phyloP scores from a whole-genome alignment of 192 early-diverging fungal genomes.

The Chytriomyces sp. region DNA sequence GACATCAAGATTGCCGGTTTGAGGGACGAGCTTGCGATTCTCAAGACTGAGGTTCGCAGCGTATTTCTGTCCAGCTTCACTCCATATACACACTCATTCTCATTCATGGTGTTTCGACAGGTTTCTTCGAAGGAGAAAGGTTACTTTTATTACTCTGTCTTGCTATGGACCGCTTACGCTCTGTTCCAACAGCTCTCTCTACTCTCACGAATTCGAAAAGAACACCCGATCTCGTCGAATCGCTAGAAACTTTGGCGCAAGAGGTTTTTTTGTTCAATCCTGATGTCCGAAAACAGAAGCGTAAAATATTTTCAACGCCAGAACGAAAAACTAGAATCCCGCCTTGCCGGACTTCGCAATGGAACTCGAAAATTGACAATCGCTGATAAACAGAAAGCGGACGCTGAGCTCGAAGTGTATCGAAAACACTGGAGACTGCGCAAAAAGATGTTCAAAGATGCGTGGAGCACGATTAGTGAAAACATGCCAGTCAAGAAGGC shows the following conservation, averaged over 20 bases:
- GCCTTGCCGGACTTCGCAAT: constrained; percentile 36
- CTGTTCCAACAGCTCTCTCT: constrained; percentile 27
- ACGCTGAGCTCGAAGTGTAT: constrained; percentile 45
- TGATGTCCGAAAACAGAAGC: neutral
- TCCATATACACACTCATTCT: neutral
- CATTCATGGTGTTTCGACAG: constrained; percentile 5
- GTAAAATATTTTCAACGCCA: neutral
- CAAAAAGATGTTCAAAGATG: constrained; percentile 63
- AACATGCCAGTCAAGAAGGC: constrained; percentile 55
- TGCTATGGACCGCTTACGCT: neutral
- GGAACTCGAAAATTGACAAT: constrained; percentile 36
- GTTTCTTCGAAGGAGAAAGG: constrained; percentile 31
- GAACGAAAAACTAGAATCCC: constrained; percentile 33
- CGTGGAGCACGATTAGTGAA: constrained; percentile 57
- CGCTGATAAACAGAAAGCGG: constrained; percentile 39
- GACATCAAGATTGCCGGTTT: constrained; percentile 38
- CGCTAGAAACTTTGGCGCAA: constrained; percentile 14
- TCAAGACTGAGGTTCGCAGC: constrained; percentile 31
- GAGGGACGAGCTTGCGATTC: constrained; percentile 29
- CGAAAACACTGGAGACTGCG: constrained; percentile 60
- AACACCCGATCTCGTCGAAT: constrained; percentile 18
- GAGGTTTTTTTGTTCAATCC: constrained; percentile 25
- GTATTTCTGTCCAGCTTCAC: constrained; percentile 19
- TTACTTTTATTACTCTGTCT: neutral
- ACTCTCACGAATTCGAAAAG: constrained; percentile 32